Base-by-base conservation (phyloP, 169 alveolate genomes). In the Eimeria sp. region DNA sequence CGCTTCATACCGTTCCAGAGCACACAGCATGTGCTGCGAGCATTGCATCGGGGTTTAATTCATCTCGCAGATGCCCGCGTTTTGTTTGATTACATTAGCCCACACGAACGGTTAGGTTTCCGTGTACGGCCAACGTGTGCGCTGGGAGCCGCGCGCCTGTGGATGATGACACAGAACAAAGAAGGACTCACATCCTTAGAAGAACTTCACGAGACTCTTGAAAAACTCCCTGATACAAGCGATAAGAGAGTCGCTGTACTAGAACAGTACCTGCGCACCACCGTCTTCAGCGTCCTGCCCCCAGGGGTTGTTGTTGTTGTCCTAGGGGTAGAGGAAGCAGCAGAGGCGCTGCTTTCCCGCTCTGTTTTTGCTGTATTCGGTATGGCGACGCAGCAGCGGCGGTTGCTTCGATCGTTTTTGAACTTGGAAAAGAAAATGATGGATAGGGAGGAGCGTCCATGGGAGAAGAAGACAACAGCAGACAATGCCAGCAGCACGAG, bases 71-170 rank as follows among this genome's bases (percentile, higher is more conserved):
- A 82, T 82, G 90, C 90, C 25, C 40, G 90, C 20, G 47, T 82
- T 7, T 27, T 82, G 25, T 82, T 51, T 49, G 73, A 82, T 13
- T 82, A 82, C 47, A 54, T 82, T 6, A 25, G 25, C 27, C 90
- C 90, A 5, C 13, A n/a, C 11, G 72, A 58, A 9, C 34, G 72
- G 22, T 30, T 82, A 13, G 90, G 49, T 22, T 82, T 25, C 27
- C 10, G 90, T 34, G 90, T 82, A 27, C 9, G 90, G 18, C 90
- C 90, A 16, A 82, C 90, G n/a, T 82, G 90, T 54, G 90, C 90
- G 5, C 27, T 82, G 47, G 90, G 90, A 11, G 90, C 90, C 22
- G 45, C 90, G 25, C 72, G 90, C 4, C 47, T 82, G 45, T 82
- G 90, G 90, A 82, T 82, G 90, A 9, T 82, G 43, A 82, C 90